Conservation (phyloP, 495 filamentous ascomycete species). For the Trichoderma erinaceum region DNA sequence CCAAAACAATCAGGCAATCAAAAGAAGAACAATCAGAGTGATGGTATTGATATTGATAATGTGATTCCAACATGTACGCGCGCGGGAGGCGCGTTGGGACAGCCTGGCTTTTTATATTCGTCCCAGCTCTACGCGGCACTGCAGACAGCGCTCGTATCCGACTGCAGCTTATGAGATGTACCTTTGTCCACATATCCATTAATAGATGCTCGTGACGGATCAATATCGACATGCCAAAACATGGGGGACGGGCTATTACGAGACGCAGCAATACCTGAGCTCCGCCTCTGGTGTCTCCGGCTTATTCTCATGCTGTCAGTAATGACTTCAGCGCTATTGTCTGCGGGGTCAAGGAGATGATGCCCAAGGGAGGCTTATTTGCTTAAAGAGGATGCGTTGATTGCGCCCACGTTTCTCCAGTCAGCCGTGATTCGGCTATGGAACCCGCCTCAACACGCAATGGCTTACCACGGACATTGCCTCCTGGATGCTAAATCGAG, state of each 20-base stretch:
- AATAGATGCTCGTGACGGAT: not conserved
- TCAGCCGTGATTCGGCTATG: not conserved
- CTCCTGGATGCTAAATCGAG: not conserved
- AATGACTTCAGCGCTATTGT: not conserved
- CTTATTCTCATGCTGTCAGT: not conserved
- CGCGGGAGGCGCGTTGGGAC: not conserved
- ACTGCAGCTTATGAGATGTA: not conserved
- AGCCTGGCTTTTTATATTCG: not conserved
- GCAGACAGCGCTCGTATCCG: not conserved
- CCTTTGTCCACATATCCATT: not conserved
- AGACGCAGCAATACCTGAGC: not conserved
- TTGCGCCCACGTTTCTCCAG: conserved; percentile 9
- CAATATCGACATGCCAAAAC: not conserved
- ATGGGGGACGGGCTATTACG: too few relatives aligned
- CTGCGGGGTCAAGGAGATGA: not conserved
- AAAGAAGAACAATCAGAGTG: too few relatives aligned
- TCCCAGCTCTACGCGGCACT: not conserved
- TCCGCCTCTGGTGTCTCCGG: not conserved
- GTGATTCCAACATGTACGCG: not conserved
- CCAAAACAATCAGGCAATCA: too few relatives aligned
- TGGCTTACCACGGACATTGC: not conserved
- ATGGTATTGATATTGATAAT: not conserved
- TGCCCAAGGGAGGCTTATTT: not conserved
- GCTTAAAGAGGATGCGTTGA: conserved; percentile 7
- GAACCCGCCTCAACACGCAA: not conserved